Evolutionary conservation across 2,329 filamentous ascomycete genomes (phyloP).

Genomic region (Talaromyces sp.): DNA sequence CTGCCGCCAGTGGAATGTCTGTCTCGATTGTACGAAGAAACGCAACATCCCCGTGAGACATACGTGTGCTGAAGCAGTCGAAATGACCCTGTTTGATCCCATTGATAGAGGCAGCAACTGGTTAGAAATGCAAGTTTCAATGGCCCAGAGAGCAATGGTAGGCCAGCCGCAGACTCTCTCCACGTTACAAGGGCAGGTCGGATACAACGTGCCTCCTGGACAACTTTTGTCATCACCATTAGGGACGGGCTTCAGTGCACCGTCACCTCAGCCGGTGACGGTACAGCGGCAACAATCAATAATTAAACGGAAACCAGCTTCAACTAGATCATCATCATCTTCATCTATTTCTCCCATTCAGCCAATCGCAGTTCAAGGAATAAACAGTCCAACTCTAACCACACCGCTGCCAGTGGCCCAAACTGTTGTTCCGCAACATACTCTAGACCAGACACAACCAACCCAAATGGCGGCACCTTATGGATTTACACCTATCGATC

Average conservation of each 20-base stretch:
- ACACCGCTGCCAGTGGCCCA: not conserved
- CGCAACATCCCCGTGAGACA: constrained; percentile 9
- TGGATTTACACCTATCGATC: not conserved
- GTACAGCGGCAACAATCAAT: constrained; percentile 4
- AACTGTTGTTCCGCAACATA: not conserved
- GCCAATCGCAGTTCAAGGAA: not conserved
- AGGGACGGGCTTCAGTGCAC: not conserved
- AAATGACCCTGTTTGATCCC: constrained; percentile 10
- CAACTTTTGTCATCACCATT: not conserved
- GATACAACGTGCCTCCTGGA: not conserved
- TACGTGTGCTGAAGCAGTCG: constrained; percentile 4
- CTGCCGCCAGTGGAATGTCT: constrained; percentile 1
- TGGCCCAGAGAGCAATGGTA: constrained; percentile 6
- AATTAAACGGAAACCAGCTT: constrained; percentile 2
- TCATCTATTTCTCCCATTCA: constrained; percentile 4
- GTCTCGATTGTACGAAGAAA: constrained; percentile 8
- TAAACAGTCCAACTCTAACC: not conserved
- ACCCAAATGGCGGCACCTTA: not conserved
- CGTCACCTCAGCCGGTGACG: not conserved
- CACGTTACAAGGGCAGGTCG: not conserved
- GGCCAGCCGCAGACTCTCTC: not conserved
- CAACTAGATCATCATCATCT: constrained; percentile 2
- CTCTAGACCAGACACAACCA: not conserved
- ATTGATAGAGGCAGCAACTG: constrained; percentile 1
- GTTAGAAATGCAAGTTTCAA: not conserved